These are phyloP conservation scores for Ophiostoma piceae DNA, from an alignment of 2,329 filamentous ascomycete species.

Conservation along the genomic window DNA sequence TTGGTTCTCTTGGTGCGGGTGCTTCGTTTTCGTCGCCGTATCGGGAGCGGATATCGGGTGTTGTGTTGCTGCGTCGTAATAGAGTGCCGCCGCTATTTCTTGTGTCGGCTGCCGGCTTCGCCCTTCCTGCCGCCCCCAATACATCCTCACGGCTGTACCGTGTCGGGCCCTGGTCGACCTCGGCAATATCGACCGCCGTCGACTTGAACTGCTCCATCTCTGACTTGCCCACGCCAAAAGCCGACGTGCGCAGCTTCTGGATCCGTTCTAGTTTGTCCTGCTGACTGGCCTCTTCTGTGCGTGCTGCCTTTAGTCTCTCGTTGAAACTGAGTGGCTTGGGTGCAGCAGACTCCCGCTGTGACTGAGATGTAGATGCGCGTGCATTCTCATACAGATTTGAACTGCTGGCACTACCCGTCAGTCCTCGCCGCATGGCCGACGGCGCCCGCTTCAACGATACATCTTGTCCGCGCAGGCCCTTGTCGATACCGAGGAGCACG, in stretches of 20 bases:
- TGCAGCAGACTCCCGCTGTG: constrained; percentile 10
- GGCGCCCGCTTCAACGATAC: constrained; percentile 75
- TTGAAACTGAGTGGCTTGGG: constrained; percentile 62
- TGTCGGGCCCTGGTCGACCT: constrained; percentile 44
- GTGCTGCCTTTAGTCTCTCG: constrained; percentile 72
- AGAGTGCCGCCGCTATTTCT: constrained; percentile 20
- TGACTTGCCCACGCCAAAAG: constrained; percentile 53
- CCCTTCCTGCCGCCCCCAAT: constrained; percentile 35
- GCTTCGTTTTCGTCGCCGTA: constrained; percentile 12
- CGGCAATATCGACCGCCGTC: constrained; percentile 51
- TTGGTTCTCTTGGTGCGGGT: not conserved
- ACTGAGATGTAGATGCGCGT: not conserved
- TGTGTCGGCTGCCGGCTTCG: not conserved
- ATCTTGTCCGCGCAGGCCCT: constrained; percentile 73
- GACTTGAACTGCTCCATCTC: constrained; percentile 58
- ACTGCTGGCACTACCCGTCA: constrained; percentile 16
- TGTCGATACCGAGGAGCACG: constrained; percentile 80
- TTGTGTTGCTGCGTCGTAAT: constrained; percentile 43
- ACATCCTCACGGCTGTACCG: constrained; percentile 62
- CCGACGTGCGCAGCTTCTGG: constrained; percentile 47
- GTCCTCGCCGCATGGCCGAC: constrained; percentile 34
- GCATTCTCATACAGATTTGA: not conserved
- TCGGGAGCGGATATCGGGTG: constrained; percentile 32
- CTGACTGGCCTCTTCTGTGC: constrained; percentile 49
- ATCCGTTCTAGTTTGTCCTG: constrained; percentile 50